Evolutionary conservation across 495 filamentous ascomycete genomes (phyloP).

Genomic region (Tuber indicum): DNA sequence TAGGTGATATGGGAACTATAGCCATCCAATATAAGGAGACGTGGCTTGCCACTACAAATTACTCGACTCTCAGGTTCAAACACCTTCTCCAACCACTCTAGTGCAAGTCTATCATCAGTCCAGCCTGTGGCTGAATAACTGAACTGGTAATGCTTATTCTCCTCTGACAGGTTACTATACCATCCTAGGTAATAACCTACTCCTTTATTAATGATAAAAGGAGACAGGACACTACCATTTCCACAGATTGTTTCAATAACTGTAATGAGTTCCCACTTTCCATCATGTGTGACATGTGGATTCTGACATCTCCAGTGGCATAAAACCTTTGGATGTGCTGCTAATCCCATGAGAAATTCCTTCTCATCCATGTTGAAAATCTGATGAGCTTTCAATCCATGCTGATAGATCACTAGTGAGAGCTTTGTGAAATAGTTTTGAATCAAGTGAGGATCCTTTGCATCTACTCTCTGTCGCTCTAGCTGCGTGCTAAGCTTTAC

Average conservation of each 20-base stretch:
- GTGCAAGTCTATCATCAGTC: slow-evolving; percentile 10
- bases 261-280: too few species aligned
- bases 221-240: slow-evolving; percentile 10
- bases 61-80: slow-evolving; percentile 3
- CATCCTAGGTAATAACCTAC: slow-evolving; percentile 11
- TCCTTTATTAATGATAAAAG: slow-evolving; percentile 18
- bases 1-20: slow-evolving; percentile 23
- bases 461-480: background rate
- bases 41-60: background rate
- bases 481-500: background rate
- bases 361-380: slow-evolving; percentile 28
- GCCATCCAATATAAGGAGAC: slow-evolving; percentile 24
- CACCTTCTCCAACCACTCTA: slow-evolving; percentile 12
- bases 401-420: too few species aligned
- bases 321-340: slow-evolving; percentile 13
- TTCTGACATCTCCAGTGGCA: slow-evolving; percentile 3
- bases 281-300: too few species aligned
- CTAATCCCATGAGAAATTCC: slow-evolving; percentile 17
- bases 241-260: slow-evolving; percentile 15
- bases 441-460: background rate
- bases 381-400: slow-evolving; percentile 13
- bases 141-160: slow-evolving; percentile 5
- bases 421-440: slow-evolving; percentile 22
- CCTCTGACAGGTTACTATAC: slow-evolving; percentile 1
- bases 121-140: slow-evolving; percentile 10